Evolutionary conservation across 2,329 filamentous ascomycete species (phyloP), one percentile per base, ranked within the genome.

Genomic region (Cladophialophora carrionii): DNA sequence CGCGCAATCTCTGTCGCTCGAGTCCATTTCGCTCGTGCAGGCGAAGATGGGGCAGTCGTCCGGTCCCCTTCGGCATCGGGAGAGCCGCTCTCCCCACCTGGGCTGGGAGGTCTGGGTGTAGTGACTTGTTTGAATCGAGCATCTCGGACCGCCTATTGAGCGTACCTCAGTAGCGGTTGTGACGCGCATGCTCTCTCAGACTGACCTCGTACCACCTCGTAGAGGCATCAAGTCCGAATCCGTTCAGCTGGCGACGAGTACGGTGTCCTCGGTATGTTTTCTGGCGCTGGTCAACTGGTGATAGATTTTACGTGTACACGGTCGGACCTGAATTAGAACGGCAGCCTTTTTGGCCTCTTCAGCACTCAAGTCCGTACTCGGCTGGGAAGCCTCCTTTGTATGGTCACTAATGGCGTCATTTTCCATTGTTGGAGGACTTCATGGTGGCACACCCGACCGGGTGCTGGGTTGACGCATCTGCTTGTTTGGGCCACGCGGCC

Each of bases 221-320:
- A 32, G 82, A 85, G n/a, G 90, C 84, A 75, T 90, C 85, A 37
- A 96, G 75, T 1, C 85, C 84, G 69, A 89, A 81, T 0, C 91
- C 91, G 48, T 85, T 76, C 71, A 95, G 81, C 75, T 91, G 88
- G 55, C 91, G 81, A 51, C 91, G 84, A 56, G 86, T 83, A 61
- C 90, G 84, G 76, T 96, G 91, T 5, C 91, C 91, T 37, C 92
- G 84, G 74, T 92, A 96, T 29, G 88, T 89, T 70, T 88, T 86
- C 79, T 91, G 55, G 51, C 24, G 9, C 24, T 10, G 37, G 55
- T 61, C 62, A 61, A 57, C 48, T 26, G 8, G 53, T 34, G n/a
- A 29, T 51, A 22, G 22, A 26, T 14, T 34, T 29, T 22, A 46
- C 22, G 12, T 22, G 4, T 9, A 24, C 20, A 20, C 12, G 31